phyloP scores from a whole-genome alignment of 306 rosid species.

The Glycyrrhiza uralensis region DNA sequence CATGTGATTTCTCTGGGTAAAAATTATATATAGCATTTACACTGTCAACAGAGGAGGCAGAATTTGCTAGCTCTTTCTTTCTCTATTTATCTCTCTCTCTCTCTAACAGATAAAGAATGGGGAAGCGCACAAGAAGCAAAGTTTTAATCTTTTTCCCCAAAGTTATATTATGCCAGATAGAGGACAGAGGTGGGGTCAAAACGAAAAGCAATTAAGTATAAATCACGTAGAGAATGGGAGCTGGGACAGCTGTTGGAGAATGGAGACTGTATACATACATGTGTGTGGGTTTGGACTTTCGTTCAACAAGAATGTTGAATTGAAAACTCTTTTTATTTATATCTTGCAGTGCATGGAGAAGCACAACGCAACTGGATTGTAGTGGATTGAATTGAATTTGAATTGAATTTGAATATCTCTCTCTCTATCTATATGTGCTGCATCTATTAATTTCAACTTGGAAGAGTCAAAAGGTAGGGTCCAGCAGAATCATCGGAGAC shows the following conservation, averaged over 20 bases:
- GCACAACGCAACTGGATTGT: conserved; percentile 26
- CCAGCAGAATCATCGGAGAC: conserved; percentile 61
- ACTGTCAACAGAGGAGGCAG: conserved; percentile 31
- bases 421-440: not conserved
- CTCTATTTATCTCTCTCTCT: not conserved
- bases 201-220: conserved; percentile 39
- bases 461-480: conserved; percentile 54
- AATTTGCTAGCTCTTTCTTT: conserved; percentile 28
- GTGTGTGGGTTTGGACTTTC: conserved; percentile 41
- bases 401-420: too few relatives aligned
- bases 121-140: conserved; percentile 23
- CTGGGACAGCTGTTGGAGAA: conserved; percentile 52
- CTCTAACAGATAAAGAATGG: not conserved
- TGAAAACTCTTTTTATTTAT: not conserved
- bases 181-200: conserved; percentile 49
- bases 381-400: too few relatives aligned
- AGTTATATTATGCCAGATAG: conserved; percentile 26
- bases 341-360: conserved; percentile 21
- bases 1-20: too few relatives aligned
- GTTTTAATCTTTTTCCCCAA: conserved; percentile 41
- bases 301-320: conserved; percentile 35
- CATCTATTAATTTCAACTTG: conserved; percentile 21
- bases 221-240: conserved; percentile 31
- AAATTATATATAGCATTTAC: conserved; percentile 36
- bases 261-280: conserved; percentile 32